These are phyloP conservation scores for Gaeumannomyces tritici DNA, from an alignment of 2,329 filamentous ascomycete genomes.

Conservation along the genomic window DNA sequence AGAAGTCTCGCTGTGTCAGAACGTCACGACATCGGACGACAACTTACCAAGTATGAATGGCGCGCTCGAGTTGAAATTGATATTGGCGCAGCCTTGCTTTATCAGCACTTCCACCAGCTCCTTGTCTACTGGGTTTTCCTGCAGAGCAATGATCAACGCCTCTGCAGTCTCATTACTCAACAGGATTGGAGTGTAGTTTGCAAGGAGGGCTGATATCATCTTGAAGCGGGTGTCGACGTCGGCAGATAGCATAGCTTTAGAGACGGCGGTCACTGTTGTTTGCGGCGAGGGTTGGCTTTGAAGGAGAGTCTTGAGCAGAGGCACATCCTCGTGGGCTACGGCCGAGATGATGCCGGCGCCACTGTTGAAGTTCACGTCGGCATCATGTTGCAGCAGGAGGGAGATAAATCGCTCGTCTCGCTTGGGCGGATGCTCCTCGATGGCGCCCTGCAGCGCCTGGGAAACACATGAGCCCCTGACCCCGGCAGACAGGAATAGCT, in stretches of 20 bases:
- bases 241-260: slow-evolving; percentile 33
- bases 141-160: slow-evolving; percentile 31
- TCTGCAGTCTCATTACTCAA: slow-evolving; percentile 28
- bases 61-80: slow-evolving; percentile 37
- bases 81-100: slow-evolving; percentile 39
- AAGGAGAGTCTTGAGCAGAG: slow-evolving; percentile 34
- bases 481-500: slow-evolving; percentile 36
- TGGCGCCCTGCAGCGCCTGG: slow-evolving; percentile 40
- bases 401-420: slow-evolving; percentile 42
- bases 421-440: slow-evolving; percentile 34
- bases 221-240: slow-evolving; percentile 32
- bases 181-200: slow-evolving; percentile 25
- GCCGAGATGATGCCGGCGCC: slow-evolving; percentile 38
- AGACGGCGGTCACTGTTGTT: slow-evolving; percentile 37
- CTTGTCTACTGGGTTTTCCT: slow-evolving; percentile 37
- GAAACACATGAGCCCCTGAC: slow-evolving; percentile 36
- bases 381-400: slow-evolving; percentile 39
- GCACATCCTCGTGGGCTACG: slow-evolving; percentile 36
- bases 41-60: slow-evolving; percentile 27
- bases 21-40: no score
- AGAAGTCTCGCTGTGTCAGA: neutral
- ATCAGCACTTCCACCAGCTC: slow-evolving; percentile 38
- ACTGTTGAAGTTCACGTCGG: slow-evolving; percentile 44
- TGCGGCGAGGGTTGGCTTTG: slow-evolving; percentile 33
- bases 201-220: slow-evolving; percentile 37